Conservation (phyloP, 163 green algal genomes). For the Scenedesmus sp. region DNA sequence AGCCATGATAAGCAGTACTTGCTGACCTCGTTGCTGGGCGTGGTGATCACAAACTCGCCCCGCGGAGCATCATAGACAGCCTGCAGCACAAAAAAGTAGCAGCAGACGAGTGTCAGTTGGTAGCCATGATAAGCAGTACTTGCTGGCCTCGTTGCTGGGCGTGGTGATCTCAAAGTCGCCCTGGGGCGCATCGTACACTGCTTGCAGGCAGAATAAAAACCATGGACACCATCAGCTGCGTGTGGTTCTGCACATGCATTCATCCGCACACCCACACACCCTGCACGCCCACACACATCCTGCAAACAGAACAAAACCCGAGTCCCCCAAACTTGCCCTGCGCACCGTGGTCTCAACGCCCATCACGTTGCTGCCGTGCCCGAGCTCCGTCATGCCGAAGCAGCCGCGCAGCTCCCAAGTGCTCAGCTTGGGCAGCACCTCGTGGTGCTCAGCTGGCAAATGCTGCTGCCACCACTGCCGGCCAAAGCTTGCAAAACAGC, state of each 20-base stretch:
- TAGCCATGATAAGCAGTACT: neutral
- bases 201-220: too few species aligned
- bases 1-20: neutral
- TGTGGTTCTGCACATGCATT: too few species aligned
- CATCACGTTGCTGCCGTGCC: slow-evolving; percentile 87
- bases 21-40: too few species aligned
- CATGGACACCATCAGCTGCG: too few species aligned
- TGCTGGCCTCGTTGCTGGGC: too few species aligned
- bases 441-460: neutral
- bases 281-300: too few species aligned
- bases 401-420: slow-evolving; percentile 73
- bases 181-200: neutral
- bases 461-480: neutral
- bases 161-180: neutral
- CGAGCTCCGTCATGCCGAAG: slow-evolving; percentile 89
- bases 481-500: slow-evolving; percentile 91
- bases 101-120: too few species aligned
- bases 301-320: neutral
- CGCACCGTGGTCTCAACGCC: slow-evolving; percentile 85
- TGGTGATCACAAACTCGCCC: neutral
- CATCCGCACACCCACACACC: too few species aligned
- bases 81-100: too few species aligned
- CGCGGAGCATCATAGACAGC: neutral
- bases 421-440: neutral
- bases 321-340: neutral